These are phyloP conservation scores for Acer saccharum DNA, from an alignment of 345 rosid genomes.

Conservation along the genomic window DNA sequence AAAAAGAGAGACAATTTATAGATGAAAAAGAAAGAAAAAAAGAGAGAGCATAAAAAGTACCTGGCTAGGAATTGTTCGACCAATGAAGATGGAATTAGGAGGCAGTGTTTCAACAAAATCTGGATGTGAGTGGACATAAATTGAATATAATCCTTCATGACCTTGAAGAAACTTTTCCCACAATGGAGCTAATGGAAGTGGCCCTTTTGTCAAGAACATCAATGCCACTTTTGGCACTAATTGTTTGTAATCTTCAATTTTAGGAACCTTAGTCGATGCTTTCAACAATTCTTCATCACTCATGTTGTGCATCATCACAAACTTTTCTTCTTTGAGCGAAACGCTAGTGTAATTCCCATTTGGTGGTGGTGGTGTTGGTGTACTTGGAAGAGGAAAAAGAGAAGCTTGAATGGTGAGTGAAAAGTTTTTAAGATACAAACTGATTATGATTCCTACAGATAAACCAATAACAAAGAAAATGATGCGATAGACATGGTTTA, in stretches of 20 bases:
- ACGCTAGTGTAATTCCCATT: too few species aligned
- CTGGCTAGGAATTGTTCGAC: constrained; percentile 76
- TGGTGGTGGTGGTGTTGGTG: not conserved
- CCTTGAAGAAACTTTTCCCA: constrained; percentile 81
- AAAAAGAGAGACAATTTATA: too few species aligned
- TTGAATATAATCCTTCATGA: constrained; percentile 58
- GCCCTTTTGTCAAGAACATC: constrained; percentile 69
- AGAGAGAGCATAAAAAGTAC: constrained; percentile 28
- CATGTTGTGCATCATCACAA: constrained; percentile 48
- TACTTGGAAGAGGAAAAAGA: not conserved
- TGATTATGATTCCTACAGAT: constrained; percentile 41
- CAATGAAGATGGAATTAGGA: constrained; percentile 51
- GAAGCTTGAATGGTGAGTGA: constrained; percentile 7
- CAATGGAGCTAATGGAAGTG: constrained; percentile 62
- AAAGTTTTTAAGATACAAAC: constrained; percentile 35
- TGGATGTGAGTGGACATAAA: constrained; percentile 77
- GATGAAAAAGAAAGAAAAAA: not conserved
- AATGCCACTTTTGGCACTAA: constrained; percentile 62
- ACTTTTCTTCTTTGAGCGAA: not conserved
- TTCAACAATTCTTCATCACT: constrained; percentile 60
- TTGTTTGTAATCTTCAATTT: constrained; percentile 11
- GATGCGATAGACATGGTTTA: constrained; percentile 17
- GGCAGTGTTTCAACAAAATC: constrained; percentile 43
- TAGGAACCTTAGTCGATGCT: constrained; percentile 41
- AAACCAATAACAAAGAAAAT: constrained; percentile 43